Evolutionary conservation across 1,139 yeast species (phyloP).

Genomic region (Zygosaccharomyces sapae): DNA sequence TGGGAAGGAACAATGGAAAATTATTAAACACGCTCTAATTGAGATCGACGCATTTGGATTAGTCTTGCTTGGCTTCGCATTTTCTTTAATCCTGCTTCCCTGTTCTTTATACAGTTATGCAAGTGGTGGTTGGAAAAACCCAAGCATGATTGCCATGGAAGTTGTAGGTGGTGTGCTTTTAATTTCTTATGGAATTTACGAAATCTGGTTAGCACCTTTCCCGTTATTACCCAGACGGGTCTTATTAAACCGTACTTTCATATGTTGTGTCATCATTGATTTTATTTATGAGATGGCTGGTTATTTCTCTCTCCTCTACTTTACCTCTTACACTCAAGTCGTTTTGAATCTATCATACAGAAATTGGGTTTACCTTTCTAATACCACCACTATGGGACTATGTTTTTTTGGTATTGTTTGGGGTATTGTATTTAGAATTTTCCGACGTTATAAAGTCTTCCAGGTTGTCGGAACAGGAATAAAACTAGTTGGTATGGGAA

Average conservation of each 20-base stretch:
- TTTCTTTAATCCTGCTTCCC: conserved; percentile 38
- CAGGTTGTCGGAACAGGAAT: conserved; percentile 36
- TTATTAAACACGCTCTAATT: conserved; percentile 21
- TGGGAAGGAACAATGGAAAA: conserved; percentile 8
- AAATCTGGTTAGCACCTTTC: conserved; percentile 34
- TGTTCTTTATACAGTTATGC: conserved; percentile 37
- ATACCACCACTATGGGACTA: conserved; percentile 38
- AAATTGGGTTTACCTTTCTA: conserved; percentile 39
- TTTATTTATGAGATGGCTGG: conserved; percentile 35
- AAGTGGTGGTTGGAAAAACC: conserved; percentile 36
- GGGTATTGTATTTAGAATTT: conserved; percentile 34
- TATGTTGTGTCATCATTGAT: conserved; percentile 36
- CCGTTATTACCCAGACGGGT: conserved; percentile 40
- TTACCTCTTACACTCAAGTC: conserved; percentile 34
- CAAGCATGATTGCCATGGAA: conserved; percentile 41
- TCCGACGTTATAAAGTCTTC: conserved; percentile 37
- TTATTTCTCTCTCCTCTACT: conserved; percentile 29
- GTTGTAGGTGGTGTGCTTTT: conserved; percentile 38
- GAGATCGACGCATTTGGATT: conserved; percentile 41
- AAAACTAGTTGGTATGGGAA: conserved; percentile 36
- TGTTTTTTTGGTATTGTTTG: conserved; percentile 39
- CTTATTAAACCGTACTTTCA: conserved; percentile 37
- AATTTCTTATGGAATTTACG: conserved; percentile 32
- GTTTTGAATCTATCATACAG: conserved; percentile 31
- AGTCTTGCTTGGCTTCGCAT: conserved; percentile 39